Percentiles rank a stretch among this genome's conserved stretches.
Evolutionary conservation across 2,329 filamentous ascomycete genomes (phyloP).

Genomic region (Tolypocladium tropicale): DNA sequence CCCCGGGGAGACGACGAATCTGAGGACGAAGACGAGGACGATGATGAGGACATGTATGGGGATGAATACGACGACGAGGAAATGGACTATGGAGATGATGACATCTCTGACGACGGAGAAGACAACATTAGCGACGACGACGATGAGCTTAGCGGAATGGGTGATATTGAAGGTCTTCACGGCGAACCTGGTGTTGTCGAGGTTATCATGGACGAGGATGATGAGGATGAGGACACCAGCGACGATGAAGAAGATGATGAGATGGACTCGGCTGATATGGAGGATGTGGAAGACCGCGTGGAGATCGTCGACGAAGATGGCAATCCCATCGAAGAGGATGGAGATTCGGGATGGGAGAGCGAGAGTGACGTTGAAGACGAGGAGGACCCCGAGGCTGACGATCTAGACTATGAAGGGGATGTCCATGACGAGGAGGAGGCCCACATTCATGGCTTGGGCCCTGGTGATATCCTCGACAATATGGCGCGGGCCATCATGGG

Average conservation of each 20-base stretch:
- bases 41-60: slow-evolving; percentile 87
- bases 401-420: slow-evolving; percentile 44
- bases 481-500: slow-evolving; percentile 46
- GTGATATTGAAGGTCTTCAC: slow-evolving; percentile 67
- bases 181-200: slow-evolving; percentile 54
- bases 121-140: slow-evolving; percentile 87
- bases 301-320: slow-evolving; percentile 56
- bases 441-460: slow-evolving; percentile 33
- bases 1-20: slow-evolving; percentile 72
- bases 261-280: slow-evolving; percentile 31
- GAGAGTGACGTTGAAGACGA: slow-evolving; percentile 47
- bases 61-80: slow-evolving; percentile 87
- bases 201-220: slow-evolving; percentile 68
- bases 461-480: slow-evolving; percentile 36
- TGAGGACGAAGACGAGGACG: slow-evolving; percentile 60
- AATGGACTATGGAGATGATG: slow-evolving; percentile 82
- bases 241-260: slow-evolving; percentile 43
- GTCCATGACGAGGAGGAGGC: slow-evolving; percentile 45
- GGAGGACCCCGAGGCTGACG: slow-evolving; percentile 40
- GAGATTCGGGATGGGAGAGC: slow-evolving; percentile 51
- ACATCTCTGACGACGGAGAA: slow-evolving; percentile 71
- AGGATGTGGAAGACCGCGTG: slow-evolving; percentile 42
- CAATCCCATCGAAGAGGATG: slow-evolving; percentile 48
- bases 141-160: slow-evolving; percentile 73
- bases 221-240: slow-evolving; percentile 55